phyloP scores from a whole-genome alignment of 805 yeast genomes.

The Yarrowia sp. region DNA sequence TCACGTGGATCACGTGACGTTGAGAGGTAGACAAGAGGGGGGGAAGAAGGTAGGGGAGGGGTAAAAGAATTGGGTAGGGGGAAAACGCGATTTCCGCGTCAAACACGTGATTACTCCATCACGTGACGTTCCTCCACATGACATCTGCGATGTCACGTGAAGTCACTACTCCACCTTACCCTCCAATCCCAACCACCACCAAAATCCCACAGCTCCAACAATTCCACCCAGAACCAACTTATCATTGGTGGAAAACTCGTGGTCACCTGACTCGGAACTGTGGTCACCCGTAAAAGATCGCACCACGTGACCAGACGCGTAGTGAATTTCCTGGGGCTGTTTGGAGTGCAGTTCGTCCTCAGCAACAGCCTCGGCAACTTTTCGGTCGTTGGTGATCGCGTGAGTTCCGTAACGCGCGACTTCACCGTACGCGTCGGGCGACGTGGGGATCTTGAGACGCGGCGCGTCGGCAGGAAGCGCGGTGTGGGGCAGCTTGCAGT shows the following conservation, averaged over 20 bases:
- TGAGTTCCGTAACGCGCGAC: constrained; percentile 26
- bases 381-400: constrained; percentile 10
- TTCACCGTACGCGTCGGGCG: constrained; percentile 36
- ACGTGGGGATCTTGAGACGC: constrained; percentile 36
- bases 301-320: constrained; percentile 33
- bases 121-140: neutral
- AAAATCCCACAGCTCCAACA: constrained; percentile 49
- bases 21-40: neutral
- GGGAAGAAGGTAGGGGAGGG: neutral
- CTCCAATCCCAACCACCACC: constrained; percentile 50
- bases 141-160: no score
- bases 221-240: constrained; percentile 48
- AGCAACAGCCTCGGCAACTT: constrained; percentile 21
- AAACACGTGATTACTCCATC: no score
- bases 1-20: constrained; percentile 1
- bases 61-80: no score
- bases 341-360: constrained; percentile 31
- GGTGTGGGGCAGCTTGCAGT: constrained; percentile 50
- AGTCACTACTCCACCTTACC: constrained; percentile 40
- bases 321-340: constrained; percentile 31
- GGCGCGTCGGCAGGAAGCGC: constrained; percentile 48
- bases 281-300: constrained; percentile 13
- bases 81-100: no score
- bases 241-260: constrained; percentile 43
- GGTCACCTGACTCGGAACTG: neutral